Evolutionary conservation across 371 early-diverging fungal species (phyloP).

Genomic region (Apophysomyces trapeziformis): DNA sequence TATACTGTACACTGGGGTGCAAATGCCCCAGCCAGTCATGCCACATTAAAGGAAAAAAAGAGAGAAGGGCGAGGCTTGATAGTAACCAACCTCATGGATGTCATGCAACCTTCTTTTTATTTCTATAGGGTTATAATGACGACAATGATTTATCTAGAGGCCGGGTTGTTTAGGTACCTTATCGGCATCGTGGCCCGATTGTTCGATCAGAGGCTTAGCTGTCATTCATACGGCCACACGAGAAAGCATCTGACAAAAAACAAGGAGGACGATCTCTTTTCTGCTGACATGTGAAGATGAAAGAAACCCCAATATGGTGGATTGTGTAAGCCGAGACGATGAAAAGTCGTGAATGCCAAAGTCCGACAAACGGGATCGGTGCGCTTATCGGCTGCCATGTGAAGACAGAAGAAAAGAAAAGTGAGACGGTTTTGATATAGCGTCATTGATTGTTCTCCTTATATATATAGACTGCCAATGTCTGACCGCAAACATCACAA

Average conservation of each 20-base stretch:
- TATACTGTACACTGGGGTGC: background rate
- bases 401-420: background rate
- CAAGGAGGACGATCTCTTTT: background rate
- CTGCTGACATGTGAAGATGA: constrained; percentile 4
- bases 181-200: constrained; percentile 1
- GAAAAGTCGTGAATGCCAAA: constrained; percentile 2
- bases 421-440: background rate
- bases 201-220: constrained; percentile 11
- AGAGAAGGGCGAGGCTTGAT: background rate
- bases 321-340: constrained; percentile 9
- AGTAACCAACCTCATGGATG: background rate
- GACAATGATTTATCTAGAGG: no score
- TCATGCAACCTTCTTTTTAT: background rate
- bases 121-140: background rate
- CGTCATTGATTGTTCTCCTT: background rate
- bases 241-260: constrained; percentile 8
- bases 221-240: background rate
- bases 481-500: background rate
- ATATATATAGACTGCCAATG: background rate
- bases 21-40: background rate
- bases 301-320: constrained; percentile 3
- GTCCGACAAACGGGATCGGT: constrained; percentile 5
- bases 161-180: constrained; percentile 1
- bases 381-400: constrained; percentile 9
- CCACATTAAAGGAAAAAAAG: background rate